Evolutionary conservation across 176 grass and related monocot genomes (phyloP), one percentile per base, ranked within the genome.

Genomic region (Miscanthus lutarioriparius): DNA sequence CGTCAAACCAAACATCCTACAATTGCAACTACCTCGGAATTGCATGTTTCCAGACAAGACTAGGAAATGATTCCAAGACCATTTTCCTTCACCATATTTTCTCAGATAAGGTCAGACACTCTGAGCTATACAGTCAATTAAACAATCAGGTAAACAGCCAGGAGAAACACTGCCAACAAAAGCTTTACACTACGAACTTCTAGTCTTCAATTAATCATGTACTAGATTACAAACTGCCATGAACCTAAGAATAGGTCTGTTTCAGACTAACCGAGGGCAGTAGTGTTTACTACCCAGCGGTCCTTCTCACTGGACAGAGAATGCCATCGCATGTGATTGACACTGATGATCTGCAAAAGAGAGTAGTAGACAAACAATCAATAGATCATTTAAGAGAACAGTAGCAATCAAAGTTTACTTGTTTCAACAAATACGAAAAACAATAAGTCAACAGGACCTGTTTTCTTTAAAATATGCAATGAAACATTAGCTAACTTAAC

Each of bases 91-190:
- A 43, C 13, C 47, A 26, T 78, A 54, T 63, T 38, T 75, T 51
- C 17, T 0, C 0, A 61, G 48, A 86, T 10, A 56, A 43, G n/a
- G 61, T 71, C 40, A 82, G 72, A 72, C 61, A 16, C 41, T 64
- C 77, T 77, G 40, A 85, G 71, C 78, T 82, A 89, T 64, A 89
- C 22, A 40, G 65, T 82, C 78, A 85, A 89, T 27, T 22, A 82
- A 90, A 77, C 83, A 89, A 80, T 76, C 66, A 76, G 63, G 54
- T 64, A 43, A 82, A 81, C 4, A 71, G 23, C 23, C 10, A 19
- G 19, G 70, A 72, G n/a, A 71, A 72, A 28, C 35, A 64, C 64
- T 56, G 78, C 71, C 54, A 86, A 76, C 54, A 86, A 45, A 45
- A 51, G 72, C 54, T 82, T 85, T 76, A 89, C 88, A 82, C 53